Evolutionary conservation across 2,329 filamentous ascomycete genomes (phyloP).

Genomic region (Didymella lethalis): DNA sequence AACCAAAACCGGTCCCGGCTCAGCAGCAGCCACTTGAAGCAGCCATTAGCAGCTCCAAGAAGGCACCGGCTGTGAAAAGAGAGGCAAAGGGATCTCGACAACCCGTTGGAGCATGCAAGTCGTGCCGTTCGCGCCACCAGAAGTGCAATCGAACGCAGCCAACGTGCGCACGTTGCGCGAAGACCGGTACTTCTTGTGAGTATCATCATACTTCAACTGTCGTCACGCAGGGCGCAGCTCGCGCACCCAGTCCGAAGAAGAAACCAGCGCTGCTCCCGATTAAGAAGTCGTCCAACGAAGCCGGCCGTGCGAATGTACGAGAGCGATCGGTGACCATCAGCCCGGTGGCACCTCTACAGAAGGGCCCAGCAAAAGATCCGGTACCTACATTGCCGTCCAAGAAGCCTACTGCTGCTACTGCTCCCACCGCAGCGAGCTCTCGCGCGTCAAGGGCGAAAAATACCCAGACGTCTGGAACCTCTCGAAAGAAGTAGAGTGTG

Average conservation of each 20-base stretch:
- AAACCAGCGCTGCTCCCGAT: background rate
- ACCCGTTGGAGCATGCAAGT: conserved; percentile 14
- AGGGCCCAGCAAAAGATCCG: background rate
- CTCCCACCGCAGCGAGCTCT: conserved; percentile 15
- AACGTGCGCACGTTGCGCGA: conserved; percentile 72
- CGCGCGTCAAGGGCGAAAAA: conserved; percentile 6
- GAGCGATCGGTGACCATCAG: conserved; percentile 9
- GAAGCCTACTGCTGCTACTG: conserved; percentile 2
- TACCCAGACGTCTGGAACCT: background rate
- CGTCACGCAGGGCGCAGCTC: background rate
- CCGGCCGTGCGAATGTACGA: background rate
- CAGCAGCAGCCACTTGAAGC: conserved; percentile 3
- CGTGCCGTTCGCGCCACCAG: conserved; percentile 51
- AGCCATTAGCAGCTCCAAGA: background rate
- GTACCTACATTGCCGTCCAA: conserved; percentile 1
- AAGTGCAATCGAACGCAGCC: conserved; percentile 72
- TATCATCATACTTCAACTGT: background rate
- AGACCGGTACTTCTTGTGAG: conserved; percentile 45
- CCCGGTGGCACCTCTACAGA: conserved; percentile 4
- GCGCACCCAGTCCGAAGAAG: background rate
- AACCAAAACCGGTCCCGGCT: background rate
- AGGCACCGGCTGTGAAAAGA: conserved; percentile 2
- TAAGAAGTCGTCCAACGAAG: background rate
- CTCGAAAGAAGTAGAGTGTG: conserved; percentile 7
- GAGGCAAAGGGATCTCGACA: conserved; percentile 7